Conservation (phyloP, 73 alveolate species). For the Uronychia setigera region DNA sequence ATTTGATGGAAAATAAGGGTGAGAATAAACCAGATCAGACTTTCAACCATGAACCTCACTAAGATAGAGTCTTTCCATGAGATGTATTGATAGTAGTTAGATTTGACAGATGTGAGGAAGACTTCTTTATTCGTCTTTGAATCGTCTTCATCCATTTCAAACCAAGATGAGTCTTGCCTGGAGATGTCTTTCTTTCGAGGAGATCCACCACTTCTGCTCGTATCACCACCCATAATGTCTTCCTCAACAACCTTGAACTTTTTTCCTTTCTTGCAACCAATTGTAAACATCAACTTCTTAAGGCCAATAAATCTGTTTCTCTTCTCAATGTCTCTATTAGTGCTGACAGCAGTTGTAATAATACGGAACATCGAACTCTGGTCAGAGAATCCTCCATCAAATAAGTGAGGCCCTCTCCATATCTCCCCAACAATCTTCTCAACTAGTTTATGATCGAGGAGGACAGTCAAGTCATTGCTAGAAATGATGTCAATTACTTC, state of each 20-base stretch:
- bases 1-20: background rate
- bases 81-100: conserved; percentile 7
- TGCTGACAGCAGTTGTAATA: background rate
- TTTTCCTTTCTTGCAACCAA: background rate
- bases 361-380: background rate
- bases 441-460: background rate
- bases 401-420: conserved; percentile 5
- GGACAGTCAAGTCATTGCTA: background rate
- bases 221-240: too few relatives aligned
- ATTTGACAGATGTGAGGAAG: background rate
- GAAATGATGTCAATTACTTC: conserved; percentile 12
- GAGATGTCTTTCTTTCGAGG: too few relatives aligned
- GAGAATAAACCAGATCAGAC: background rate
- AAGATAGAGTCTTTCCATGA: conserved; percentile 16
- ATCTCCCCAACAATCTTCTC: conserved; percentile 12
- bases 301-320: background rate
- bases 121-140: background rate
- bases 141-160: background rate
- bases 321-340: conserved; percentile 6
- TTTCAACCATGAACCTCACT: conserved; percentile 1
- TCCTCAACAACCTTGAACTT: background rate
- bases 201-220: too few relatives aligned
- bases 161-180: too few relatives aligned
- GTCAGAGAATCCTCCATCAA: conserved; percentile 2
- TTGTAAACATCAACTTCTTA: background rate